Evolutionary conservation across 2,329 filamentous ascomycete genomes (phyloP).

Genomic region (Pyricularia sp.): DNA sequence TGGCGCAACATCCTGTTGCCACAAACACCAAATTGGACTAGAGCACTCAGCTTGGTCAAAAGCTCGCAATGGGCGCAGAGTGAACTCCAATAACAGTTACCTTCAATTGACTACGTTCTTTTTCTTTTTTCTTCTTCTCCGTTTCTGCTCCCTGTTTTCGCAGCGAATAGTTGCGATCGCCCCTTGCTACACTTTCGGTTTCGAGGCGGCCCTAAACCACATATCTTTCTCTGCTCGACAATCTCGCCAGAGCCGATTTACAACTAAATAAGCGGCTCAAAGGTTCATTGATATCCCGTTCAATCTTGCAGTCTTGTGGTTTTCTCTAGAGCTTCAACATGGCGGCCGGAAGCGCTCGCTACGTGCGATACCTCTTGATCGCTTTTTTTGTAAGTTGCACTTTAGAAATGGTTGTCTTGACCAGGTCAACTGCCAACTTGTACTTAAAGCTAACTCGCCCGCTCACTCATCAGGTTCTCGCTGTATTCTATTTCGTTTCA

Average conservation of each 20-base stretch:
- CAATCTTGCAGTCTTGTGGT: background rate
- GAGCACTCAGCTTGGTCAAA: background rate
- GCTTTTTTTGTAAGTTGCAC: conserved; percentile 56
- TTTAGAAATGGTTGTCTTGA: background rate
- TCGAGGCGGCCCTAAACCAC: background rate
- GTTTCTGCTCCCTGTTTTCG: background rate
- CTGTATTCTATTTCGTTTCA: conserved; percentile 74
- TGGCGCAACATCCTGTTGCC: background rate
- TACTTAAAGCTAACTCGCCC: background rate
- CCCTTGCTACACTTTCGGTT: background rate
- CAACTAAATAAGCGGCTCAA: background rate
- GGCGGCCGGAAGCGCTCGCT: conserved; percentile 60
- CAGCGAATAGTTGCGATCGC: background rate
- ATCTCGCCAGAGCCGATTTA: background rate
- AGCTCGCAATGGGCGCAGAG: background rate
- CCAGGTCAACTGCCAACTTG: background rate
- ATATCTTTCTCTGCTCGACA: background rate
- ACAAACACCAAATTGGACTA: background rate
- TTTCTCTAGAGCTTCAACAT: conserved; percentile 16
- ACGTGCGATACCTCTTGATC: conserved; percentile 66
- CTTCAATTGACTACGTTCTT: background rate
- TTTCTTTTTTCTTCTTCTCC: background rate
- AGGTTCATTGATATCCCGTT: background rate
- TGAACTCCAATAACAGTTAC: background rate
- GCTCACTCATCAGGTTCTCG: conserved; percentile 37